These are phyloP conservation scores for Barnettozyma pratensis DNA, from an alignment of 805 yeast species.

Conservation along the genomic window DNA sequence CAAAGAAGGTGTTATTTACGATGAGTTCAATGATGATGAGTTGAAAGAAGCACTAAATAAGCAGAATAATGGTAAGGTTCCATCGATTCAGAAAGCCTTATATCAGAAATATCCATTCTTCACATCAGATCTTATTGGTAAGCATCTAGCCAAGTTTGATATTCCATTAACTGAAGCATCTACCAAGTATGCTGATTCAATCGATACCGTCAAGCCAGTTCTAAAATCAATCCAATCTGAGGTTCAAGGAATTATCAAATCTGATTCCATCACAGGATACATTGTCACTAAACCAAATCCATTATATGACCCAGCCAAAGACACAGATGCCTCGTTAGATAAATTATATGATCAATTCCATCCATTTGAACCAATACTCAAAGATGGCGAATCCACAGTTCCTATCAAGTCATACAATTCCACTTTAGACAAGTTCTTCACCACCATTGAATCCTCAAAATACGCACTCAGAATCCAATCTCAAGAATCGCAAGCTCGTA, in stretches of 20 bases:
- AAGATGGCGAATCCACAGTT: slow-evolving; percentile 32
- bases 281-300: slow-evolving; percentile 61
- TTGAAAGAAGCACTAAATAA: slow-evolving; percentile 26
- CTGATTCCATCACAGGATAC: slow-evolving; percentile 45
- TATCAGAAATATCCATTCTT: slow-evolving; percentile 67
- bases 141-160: slow-evolving; percentile 36
- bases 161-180: slow-evolving; percentile 39
- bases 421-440: slow-evolving; percentile 79
- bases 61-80: slow-evolving; percentile 30
- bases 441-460: slow-evolving; percentile 79
- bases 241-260: slow-evolving; percentile 33
- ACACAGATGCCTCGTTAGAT: slow-evolving; percentile 36
- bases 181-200: slow-evolving; percentile 23
- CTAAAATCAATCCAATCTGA: slow-evolving; percentile 43
- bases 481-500: slow-evolving; percentile 70
- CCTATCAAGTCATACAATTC: slow-evolving; percentile 64
- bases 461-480: slow-evolving; percentile 68
- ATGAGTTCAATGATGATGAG: slow-evolving; percentile 7
- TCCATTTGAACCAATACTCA: slow-evolving; percentile 51
- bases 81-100: slow-evolving; percentile 64
- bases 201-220: slow-evolving; percentile 33
- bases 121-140: slow-evolving; percentile 73
- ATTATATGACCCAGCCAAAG: slow-evolving; percentile 37
- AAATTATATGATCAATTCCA: slow-evolving; percentile 61
- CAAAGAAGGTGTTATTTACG: not conserved